Evolutionary conservation across 1,284 basidiomycete genomes (phyloP), one percentile per base, ranked within the genome.

Genomic region (Porogramme epimiltina): DNA sequence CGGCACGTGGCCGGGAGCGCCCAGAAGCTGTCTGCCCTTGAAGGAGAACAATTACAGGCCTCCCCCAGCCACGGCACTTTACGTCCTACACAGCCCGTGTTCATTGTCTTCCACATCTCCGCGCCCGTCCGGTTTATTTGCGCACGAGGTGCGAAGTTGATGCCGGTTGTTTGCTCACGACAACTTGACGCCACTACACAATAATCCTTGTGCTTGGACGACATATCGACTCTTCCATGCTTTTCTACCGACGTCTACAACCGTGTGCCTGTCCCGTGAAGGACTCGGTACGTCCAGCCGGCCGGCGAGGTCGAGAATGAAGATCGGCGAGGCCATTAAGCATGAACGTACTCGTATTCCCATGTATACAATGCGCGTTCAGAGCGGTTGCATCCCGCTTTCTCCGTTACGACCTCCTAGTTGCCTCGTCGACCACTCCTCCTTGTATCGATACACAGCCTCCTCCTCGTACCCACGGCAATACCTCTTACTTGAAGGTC

Each of bases 11-110:
- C 28, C 49, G 26, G 38, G 39, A 45, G 52, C 39, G 48, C 15
- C 13, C 51, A 33, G 19, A 34, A 46, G 34, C 31, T 39, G 39
- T 49, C 38, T 31, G 9, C 33, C 18, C 50, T 52, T 22, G 43
- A 44, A 50, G 34, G 52, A 61, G 51, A 60, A 64, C 62, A 64
- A 64, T 64, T 60, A 55, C 52, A 16, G 13, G 31, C 33, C 33
- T 13, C 23, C 39, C 38, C 43, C 45, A 24, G 31, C 24, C 22
- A 37, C 18, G 26, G 48, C 47, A 23, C 37, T 51, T 58, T 51
- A 56, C 52, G 54, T 58, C 47, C 45, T 20, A 49, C 48, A 51
- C 56, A 52, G 52, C 55, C 55, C 31, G 45, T 33, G 26, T 36
- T 54, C 59, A 60, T 57, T 56, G 58, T 56, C 44, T 42, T 42